A percentile compares a stretch with the other conserved stretches of the same genome.
Evolutionary conservation across 768 basidiomycete genomes (phyloP).

Genomic region (Cystobasidium onofrii): DNA sequence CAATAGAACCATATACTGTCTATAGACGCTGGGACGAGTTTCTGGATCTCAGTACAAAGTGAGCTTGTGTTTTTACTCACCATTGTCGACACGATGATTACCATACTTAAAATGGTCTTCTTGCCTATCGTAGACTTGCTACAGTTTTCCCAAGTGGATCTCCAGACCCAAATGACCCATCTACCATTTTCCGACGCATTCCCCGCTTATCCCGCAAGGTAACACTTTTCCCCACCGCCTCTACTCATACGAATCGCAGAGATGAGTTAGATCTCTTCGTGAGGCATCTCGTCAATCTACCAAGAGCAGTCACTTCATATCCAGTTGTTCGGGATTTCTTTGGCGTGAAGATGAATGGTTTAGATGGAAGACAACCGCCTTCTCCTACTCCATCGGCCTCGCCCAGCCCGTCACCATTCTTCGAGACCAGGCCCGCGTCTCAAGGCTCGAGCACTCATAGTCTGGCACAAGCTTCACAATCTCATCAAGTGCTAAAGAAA

Average conservation of each 20-base stretch:
- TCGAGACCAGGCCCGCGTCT: background rate
- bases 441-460: background rate
- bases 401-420: background rate
- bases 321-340: slow-evolving; percentile 36
- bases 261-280: slow-evolving; percentile 36
- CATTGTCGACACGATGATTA: no score
- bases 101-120: background rate
- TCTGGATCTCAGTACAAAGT: slow-evolving; percentile 35
- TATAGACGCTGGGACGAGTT: slow-evolving; percentile 39
- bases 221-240: slow-evolving; percentile 32
- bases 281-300: slow-evolving; percentile 31
- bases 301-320: slow-evolving; percentile 24
- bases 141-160: slow-evolving; percentile 30
- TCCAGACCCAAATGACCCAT: slow-evolving; percentile 14
- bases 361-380: slow-evolving; percentile 13
- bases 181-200: slow-evolving; percentile 25
- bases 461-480: background rate
- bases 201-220: slow-evolving; percentile 33
- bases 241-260: slow-evolving; percentile 29
- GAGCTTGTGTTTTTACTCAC: no score
- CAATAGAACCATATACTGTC: slow-evolving; percentile 37
- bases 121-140: slow-evolving; percentile 23
- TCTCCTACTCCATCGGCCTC: background rate
- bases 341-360: slow-evolving; percentile 4
- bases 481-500: background rate